Conservation (phyloP, 371 early-diverging fungal genomes). For the Basidiobolus meristosporus region DNA sequence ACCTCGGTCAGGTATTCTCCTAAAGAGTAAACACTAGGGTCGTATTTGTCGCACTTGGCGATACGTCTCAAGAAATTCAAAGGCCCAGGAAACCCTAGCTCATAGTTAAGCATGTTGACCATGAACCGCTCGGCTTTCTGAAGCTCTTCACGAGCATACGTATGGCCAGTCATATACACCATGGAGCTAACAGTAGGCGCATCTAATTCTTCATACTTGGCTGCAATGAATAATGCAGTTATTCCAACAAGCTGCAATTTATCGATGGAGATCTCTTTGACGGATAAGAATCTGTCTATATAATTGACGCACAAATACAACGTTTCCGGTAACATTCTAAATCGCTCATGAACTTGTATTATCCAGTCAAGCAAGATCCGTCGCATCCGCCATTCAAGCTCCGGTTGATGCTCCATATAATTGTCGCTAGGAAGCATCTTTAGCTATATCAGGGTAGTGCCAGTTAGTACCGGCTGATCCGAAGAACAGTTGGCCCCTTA, state of each 20-base stretch:
- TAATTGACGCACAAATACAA: slow-evolving; percentile 70
- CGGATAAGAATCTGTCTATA: slow-evolving; percentile 72
- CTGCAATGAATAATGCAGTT: slow-evolving; percentile 60
- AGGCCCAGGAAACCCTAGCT: slow-evolving; percentile 48
- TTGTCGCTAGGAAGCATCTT: slow-evolving; percentile 28
- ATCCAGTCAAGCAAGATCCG: slow-evolving; percentile 53
- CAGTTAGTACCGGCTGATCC: too few relatives aligned
- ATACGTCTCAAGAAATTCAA: slow-evolving; percentile 54
- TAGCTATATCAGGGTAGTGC: slow-evolving; percentile 6
- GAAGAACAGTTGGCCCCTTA: too few relatives aligned
- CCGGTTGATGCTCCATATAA: slow-evolving; percentile 60
- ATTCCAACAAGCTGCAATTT: slow-evolving; percentile 82
- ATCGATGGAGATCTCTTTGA: slow-evolving; percentile 36
- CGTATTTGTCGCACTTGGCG: slow-evolving; percentile 60
- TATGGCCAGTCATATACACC: slow-evolving; percentile 28
- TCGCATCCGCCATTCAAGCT: slow-evolving; percentile 68
- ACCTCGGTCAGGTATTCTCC: slow-evolving; percentile 80
- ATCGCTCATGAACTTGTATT: slow-evolving; percentile 58
- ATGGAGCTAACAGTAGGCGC: slow-evolving; percentile 43
- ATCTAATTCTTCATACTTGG: slow-evolving; percentile 79
- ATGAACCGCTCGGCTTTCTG: slow-evolving; percentile 51
- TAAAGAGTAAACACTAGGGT: slow-evolving; percentile 51
- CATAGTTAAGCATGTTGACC: slow-evolving; percentile 45
- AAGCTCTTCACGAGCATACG: slow-evolving; percentile 38
- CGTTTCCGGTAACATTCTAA: slow-evolving; percentile 73